Percentiles rank a stretch among this genome's conserved stretches.
Conservation (phyloP, 1,284 basidiomycete genomes). For the Anthracocystis setariae region DNA sequence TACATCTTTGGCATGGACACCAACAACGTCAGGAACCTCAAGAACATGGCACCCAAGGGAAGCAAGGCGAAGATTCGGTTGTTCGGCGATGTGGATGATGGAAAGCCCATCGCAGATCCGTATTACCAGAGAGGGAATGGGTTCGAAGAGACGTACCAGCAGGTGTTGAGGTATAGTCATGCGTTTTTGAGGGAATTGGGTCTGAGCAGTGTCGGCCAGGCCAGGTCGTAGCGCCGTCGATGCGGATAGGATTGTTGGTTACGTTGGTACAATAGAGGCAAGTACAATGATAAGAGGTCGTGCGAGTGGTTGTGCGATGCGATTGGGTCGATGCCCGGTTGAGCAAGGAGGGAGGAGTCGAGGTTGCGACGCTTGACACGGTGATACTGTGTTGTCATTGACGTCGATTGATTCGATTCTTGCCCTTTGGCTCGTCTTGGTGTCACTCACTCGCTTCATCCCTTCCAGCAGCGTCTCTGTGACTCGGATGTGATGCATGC, state of each 20-base stretch:
- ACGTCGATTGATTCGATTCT: no score
- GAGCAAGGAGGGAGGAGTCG: no score
- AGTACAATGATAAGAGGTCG: no score
- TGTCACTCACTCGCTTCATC: no score
- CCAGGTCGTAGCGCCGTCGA: constrained; percentile 4
- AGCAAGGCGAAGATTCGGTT: constrained; percentile 53
- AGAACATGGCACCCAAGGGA: constrained; percentile 61
- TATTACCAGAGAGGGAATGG: constrained; percentile 68
- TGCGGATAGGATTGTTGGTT: neutral
- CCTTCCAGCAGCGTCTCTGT: no score
- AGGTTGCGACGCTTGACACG: no score
- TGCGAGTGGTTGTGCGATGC: no score
- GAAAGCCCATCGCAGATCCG: constrained; percentile 57
- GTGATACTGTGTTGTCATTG: no score
- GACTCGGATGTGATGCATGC: no score
- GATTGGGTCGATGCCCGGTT: no score
- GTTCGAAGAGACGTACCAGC: constrained; percentile 69
- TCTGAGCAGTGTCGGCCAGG: constrained; percentile 1
- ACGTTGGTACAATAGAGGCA: no score
- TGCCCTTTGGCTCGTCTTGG: no score
- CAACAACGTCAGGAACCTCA: constrained; percentile 68
- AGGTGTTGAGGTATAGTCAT: constrained; percentile 67
- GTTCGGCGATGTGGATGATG: constrained; percentile 55
- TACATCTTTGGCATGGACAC: constrained; percentile 71
- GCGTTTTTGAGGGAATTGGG: constrained; percentile 37